Evolutionary conservation across 1,284 basidiomycete genomes (phyloP).

Genomic region (Peniophora sp.): DNA sequence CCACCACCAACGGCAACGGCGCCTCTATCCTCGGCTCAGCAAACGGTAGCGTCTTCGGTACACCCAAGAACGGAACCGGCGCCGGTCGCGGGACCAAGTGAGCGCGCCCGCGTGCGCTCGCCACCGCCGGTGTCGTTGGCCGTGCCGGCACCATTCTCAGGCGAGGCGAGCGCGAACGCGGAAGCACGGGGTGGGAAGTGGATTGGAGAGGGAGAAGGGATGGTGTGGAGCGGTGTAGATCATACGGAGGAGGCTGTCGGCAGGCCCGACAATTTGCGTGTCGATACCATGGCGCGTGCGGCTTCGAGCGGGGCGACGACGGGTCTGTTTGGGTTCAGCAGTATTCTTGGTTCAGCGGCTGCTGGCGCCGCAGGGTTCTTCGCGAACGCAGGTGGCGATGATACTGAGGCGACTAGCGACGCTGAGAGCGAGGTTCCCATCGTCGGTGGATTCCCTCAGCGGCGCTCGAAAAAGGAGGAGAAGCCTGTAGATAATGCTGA

Average conservation of each 20-base stretch:
- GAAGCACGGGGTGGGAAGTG: constrained; percentile 2
- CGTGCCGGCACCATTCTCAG: constrained; percentile 1
- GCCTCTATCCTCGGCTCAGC: constrained; percentile 1
- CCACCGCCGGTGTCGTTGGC: constrained; percentile 2
- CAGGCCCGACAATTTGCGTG: not conserved
- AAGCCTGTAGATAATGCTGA: not conserved
- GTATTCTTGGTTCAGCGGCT: not conserved
- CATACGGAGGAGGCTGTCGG: not conserved
- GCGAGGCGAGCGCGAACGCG: constrained; percentile 1
- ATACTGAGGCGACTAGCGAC: not conserved
- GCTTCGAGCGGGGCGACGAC: not conserved
- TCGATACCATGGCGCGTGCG: not conserved
- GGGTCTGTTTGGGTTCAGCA: not conserved
- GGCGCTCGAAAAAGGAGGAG: not conserved
- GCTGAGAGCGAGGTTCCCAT: constrained; percentile 11
- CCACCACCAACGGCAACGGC: not conserved
- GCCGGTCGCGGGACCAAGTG: not conserved
- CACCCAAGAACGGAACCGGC: not conserved
- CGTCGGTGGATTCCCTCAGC: not conserved
- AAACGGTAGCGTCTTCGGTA: constrained; percentile 2
- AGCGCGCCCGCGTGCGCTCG: constrained; percentile 4
- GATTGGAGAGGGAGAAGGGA: not conserved
- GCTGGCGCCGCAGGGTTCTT: not conserved
- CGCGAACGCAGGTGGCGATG: not conserved
- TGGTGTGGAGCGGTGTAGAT: not conserved